Evolutionary conservation across 2,329 filamentous ascomycete genomes (phyloP).

Genomic region (Sporothrix protearum): DNA sequence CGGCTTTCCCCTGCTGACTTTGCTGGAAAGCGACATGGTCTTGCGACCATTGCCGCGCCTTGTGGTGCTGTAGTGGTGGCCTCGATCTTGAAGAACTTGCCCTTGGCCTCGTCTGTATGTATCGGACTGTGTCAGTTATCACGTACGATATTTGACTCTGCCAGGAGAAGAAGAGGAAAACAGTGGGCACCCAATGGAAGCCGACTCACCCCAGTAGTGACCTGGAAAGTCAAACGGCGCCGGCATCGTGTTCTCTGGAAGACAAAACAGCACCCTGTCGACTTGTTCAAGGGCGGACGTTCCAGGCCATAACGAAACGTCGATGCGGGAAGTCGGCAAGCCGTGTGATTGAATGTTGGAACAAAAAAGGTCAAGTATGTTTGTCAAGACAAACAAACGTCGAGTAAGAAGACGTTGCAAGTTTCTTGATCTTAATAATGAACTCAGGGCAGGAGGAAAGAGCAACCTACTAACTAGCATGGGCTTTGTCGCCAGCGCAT

Average conservation of each 20-base stretch:
- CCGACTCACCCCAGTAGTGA: conserved; percentile 50
- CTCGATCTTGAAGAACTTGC: conserved; percentile 65
- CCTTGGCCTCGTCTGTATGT: conserved; percentile 51
- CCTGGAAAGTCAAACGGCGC: conserved; percentile 45
- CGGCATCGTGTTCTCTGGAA: conserved; percentile 18
- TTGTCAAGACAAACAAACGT: background rate
- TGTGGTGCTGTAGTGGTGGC: conserved; percentile 47
- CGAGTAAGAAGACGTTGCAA: too few species aligned
- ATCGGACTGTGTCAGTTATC: background rate
- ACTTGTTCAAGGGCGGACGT: background rate
- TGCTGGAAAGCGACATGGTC: conserved; percentile 42
- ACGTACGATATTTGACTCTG: too few species aligned
- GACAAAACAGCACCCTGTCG: background rate
- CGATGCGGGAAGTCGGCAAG: background rate
- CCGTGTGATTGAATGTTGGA: background rate
- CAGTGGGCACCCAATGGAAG: background rate
- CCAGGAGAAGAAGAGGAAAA: background rate
- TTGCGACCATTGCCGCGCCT: conserved; percentile 51
- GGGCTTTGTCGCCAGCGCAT: background rate
- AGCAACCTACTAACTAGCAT: background rate
- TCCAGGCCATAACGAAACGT: background rate
- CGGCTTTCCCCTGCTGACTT: background rate
- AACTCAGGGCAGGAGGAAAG: background rate
- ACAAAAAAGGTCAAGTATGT: background rate
- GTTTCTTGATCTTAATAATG: too few species aligned